Evolutionary conservation across 2,329 filamentous ascomycete species (phyloP).

Genomic region (Claviceps quebecensis): DNA sequence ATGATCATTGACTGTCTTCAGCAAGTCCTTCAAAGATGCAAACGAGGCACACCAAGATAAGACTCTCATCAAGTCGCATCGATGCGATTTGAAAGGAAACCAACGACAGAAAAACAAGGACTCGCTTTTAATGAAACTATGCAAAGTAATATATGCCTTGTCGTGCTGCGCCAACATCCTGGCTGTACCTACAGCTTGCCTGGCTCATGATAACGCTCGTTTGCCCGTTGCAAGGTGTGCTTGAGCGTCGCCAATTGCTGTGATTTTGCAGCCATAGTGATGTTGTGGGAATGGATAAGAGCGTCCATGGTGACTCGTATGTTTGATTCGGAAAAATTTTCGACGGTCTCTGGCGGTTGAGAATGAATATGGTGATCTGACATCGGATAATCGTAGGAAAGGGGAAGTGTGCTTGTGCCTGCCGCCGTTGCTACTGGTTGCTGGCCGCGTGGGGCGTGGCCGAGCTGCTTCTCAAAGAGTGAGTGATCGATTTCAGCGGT

Average conservation of each 20-base stretch:
- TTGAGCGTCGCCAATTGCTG: background rate
- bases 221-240: background rate
- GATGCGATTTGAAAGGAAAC: background rate
- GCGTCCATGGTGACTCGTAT: conserved; percentile 3
- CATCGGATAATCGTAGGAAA: background rate
- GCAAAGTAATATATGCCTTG: background rate
- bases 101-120: too few species aligned
- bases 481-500: background rate
- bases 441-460: background rate
- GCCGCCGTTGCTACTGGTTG: background rate
- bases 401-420: background rate
- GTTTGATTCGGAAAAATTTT: background rate
- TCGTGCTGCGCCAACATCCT: background rate
- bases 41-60: background rate
- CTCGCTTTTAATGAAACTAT: background rate
- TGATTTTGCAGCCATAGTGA: background rate
- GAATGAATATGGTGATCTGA: background rate
- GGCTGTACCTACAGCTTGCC: too few species aligned
- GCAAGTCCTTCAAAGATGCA: too few species aligned
- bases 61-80: background rate
- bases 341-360: background rate
- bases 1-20: too few species aligned
- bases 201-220: background rate
- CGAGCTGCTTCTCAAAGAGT: background rate
- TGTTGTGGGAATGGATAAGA: background rate